Evolutionary conservation across 371 early-diverging fungal genomes (phyloP), one percentile per base, ranked within the genome.

Genomic region (Massospora cicadina): DNA sequence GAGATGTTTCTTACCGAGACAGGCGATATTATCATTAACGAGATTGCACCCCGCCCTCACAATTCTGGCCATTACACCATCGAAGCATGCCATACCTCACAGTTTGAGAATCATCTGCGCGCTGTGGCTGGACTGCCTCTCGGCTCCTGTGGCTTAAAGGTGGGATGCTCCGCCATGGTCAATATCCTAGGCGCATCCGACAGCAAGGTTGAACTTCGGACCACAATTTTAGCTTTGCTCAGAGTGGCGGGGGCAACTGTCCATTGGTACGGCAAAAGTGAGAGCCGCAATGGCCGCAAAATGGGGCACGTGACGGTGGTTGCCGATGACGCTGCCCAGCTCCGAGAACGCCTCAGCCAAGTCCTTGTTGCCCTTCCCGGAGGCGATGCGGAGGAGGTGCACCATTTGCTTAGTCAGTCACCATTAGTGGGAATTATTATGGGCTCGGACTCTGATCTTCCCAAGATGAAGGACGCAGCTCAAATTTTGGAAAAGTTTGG

Each of bases 1-100:
- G 98, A 97, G 72, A 85, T 95, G 90, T 97, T 97, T 71, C 75
- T 89, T 66, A 79, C 92, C 75, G 70, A 76, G n/a, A 78, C 88
- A 69, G 95, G 91, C 70, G 71, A 61, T 2, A 84, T 96, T 61
- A 71, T 89, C 13, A 73, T 95, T 69, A 97, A 97, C 72, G 98
- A 97, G 72, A 89, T 97, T 68, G 98, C 98, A 1, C 98, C 98
- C 54, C 87, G 98, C 23, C 96, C 98, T 33, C 98, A 97, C 76
- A 97, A 97, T 77, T 94, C 95, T 25, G 98, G 98, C 63, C 98
- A 97, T 72, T 95, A 92, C 71, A 95, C 98, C 1, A 93, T 90
- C 67, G 98, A 97, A 70, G 95, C 95, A 0, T 95, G 95, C 72
- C 77, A 89, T 55, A 95, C 98, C 2, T 93, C 93, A 21, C 98